These are phyloP conservation scores for Neurospora sp. DNA, from an alignment of 495 filamentous ascomycete species.

Conservation along the genomic window DNA sequence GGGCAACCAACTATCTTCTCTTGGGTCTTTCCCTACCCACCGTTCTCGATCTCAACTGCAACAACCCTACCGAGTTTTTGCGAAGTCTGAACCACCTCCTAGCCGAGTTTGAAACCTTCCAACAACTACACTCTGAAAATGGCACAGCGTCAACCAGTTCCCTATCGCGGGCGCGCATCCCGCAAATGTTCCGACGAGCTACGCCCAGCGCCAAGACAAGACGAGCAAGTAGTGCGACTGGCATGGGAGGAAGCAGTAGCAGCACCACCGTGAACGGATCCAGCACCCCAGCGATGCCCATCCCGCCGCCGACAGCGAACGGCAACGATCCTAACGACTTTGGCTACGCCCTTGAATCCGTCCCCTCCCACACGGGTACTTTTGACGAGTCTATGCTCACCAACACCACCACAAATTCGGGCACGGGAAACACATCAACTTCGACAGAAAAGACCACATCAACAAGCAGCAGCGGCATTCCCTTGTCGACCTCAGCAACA, in stretches of 20 bases:
- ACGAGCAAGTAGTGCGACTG: constrained; percentile 53
- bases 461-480: constrained; percentile 2
- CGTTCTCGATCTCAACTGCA: constrained; percentile 75
- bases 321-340: not conserved
- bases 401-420: not conserved
- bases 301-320: not conserved
- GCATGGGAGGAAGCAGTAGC: constrained; percentile 25
- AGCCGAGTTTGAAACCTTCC: constrained; percentile 85
- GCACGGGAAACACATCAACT: not conserved
- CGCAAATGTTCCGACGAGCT: constrained; percentile 80
- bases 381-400: not conserved
- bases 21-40: constrained; percentile 85
- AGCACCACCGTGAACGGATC: not conserved
- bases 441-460: not conserved
- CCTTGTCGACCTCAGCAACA: constrained; percentile 15
- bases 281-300: not conserved
- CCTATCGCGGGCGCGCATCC: constrained; percentile 66
- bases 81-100: constrained; percentile 79
- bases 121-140: constrained; percentile 70
- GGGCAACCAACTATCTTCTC: constrained; percentile 84
- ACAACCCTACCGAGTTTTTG: constrained; percentile 72
- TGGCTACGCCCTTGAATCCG: constrained; percentile 13
- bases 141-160: constrained; percentile 54
- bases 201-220: constrained; percentile 47
- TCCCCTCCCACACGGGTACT: not conserved